Evolutionary conservation across 2,329 filamentous ascomycete genomes (phyloP), one percentile per base, ranked within the genome.

Genomic region (Talaromyces sp.): DNA sequence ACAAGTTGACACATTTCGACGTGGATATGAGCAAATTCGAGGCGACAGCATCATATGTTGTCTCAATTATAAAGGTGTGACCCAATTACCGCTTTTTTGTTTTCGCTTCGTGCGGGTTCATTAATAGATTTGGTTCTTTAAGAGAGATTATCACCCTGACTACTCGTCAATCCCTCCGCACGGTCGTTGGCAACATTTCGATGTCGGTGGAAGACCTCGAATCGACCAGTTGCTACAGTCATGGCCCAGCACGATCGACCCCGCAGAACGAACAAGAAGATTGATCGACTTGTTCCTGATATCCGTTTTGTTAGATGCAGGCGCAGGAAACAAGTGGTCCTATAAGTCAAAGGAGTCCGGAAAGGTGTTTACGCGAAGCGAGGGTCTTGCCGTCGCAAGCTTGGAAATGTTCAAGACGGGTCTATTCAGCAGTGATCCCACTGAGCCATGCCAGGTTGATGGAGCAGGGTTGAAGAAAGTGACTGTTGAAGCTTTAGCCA

Each of bases 341-440:
- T 99, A 96, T 77, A 94, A 89, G 78, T 96, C 91, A 70, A 87
- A 87, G 62, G 91, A 96, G 69, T 95, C 91, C 63, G 91, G 89
- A 58, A 88, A 86, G 62, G 74, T 88, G 40, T 97, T 93, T 74
- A 81, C 85, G 54, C 85, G 94, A 53, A 96, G 91, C 61, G 94
- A 97, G 73, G 92, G 92, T 8, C 81, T 97, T 57, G 92, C 92
- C 8, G 86, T 88, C 9, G 85, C 85, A 43, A 86, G 83, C 70
- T 69, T 88, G 66, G 92, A 97, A 65, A 96, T 97, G 92, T 97
- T 96, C 82, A 96, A 96, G 76, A 80, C 84, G 13, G 94, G 94
- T 35, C 70, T 90, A 35, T 97, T 97, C 76, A 96, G 91, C 63
- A 89, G 91, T 73, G 84, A 93, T 69, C 80, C 84, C 2, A 81